These are phyloP conservation scores for Acidiella bohemica DNA, from an alignment of 495 filamentous ascomycete species.

Conservation along the genomic window DNA sequence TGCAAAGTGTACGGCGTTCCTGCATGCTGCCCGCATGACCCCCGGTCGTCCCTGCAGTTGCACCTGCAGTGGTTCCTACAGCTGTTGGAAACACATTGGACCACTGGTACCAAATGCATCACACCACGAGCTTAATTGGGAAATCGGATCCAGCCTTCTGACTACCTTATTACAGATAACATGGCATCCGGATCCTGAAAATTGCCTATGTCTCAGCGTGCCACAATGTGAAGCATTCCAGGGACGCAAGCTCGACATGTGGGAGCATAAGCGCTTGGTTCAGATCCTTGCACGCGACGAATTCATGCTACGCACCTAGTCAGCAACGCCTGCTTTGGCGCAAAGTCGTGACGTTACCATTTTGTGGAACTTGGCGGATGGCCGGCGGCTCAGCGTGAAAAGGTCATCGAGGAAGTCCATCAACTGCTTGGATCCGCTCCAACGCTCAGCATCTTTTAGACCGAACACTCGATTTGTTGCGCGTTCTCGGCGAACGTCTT, in stretches of 20 bases:
- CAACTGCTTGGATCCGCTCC: neutral
- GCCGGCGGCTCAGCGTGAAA: neutral
- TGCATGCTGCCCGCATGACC: too few species aligned
- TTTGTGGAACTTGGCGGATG: neutral
- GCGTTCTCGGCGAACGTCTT: neutral
- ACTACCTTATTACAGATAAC: too few species aligned
- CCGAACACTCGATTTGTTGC: conserved; percentile 3
- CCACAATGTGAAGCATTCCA: conserved; percentile 4
- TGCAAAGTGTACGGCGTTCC: too few species aligned
- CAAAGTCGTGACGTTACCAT: neutral
- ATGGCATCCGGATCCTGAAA: too few species aligned
- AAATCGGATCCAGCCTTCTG: too few species aligned
- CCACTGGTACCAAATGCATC: too few species aligned
- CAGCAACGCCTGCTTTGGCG: neutral
- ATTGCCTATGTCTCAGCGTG: neutral
- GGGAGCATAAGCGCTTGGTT: neutral
- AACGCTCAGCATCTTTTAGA: neutral
- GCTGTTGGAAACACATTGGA: too few species aligned
- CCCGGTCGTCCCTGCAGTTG: too few species aligned
- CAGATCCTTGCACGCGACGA: neutral
- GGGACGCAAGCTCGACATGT: neutral
- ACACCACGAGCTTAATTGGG: too few species aligned
- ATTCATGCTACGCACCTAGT: conserved; percentile 1
- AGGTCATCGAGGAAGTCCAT: conserved; percentile 3
- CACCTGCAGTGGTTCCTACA: too few species aligned